These are phyloP conservation scores for Berberis vulgaris DNA, from an alignment of 164 flowering plant genomes.

Conservation along the genomic window DNA sequence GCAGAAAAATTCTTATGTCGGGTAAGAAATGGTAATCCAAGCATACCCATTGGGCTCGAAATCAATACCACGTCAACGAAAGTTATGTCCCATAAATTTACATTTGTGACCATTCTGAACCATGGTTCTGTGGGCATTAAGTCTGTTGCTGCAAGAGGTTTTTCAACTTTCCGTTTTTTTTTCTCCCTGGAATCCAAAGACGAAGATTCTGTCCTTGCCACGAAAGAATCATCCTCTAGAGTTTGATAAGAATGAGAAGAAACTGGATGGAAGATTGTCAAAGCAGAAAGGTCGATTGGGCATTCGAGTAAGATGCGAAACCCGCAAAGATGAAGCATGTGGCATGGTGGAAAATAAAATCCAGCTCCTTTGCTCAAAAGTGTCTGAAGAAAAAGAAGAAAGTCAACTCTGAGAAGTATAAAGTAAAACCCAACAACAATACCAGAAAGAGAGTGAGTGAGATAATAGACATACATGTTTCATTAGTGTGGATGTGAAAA, in stretches of 20 bases:
- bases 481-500: too few species aligned
- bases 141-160: slow-evolving; percentile 25
- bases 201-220: not conserved
- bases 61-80: slow-evolving; percentile 73
- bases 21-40: slow-evolving; percentile 85
- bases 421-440: too few species aligned
- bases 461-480: too few species aligned
- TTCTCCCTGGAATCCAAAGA: slow-evolving; percentile 7
- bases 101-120: slow-evolving; percentile 49
- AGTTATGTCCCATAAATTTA: slow-evolving; percentile 61
- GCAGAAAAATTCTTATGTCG: slow-evolving; percentile 52
- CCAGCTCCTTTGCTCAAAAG: slow-evolving; percentile 30
- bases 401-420: not conserved
- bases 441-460: too few species aligned
- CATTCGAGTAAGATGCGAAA: slow-evolving; percentile 62
- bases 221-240: slow-evolving; percentile 6
- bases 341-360: slow-evolving; percentile 24
- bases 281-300: slow-evolving; percentile 79
- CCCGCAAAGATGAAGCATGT: slow-evolving; percentile 39
- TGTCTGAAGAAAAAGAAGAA: slow-evolving; percentile 29
- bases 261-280: slow-evolving; percentile 60
- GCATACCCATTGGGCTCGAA: slow-evolving; percentile 78
- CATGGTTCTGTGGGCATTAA: slow-evolving; percentile 62
- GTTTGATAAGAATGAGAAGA: slow-evolving; percentile 16
- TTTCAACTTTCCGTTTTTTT: slow-evolving; percentile 36